Base-by-base conservation (phyloP, 1,284 basidiomycete species). In the Blastosporella zonata region DNA sequence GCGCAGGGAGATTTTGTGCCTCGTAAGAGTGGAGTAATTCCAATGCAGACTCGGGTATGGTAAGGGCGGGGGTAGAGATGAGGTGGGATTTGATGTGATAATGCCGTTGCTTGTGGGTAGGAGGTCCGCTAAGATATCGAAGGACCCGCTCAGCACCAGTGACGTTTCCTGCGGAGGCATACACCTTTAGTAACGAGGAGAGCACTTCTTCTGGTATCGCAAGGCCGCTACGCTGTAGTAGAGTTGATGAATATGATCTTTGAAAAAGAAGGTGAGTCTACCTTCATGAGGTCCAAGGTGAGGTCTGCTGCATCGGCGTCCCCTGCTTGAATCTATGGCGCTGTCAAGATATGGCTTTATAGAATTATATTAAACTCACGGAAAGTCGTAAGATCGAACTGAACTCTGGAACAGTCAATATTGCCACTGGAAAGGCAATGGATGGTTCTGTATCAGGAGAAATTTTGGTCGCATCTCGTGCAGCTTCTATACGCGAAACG, bases 11-110 rank as follows among this genome's bases (percentile, higher is more conserved):
- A n/a, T 70, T 73, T 46, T 74, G 73, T 0, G 66, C 60, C 62
- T 90, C 87, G 57, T 89, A 88, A 1, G 72, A 62, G 53, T 90
- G 87, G 6, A 91, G 72, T 23, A 83, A 62, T 0, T 70, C 61
- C 6, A 90, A 72, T 0, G 86, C 85, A 2, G 70, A 60, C 0
- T 70, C 68, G 3, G 86, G 84, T 37, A 86, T 70, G 2, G 60
- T 64, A 20, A 67, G 59, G 1, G 62, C 56, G 0, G 71, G 66
- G 6, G 70, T 63, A 4, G 75, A 66, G 27, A 66, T 67, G 20
- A 87, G 59, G 57, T 87, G 75, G 0, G 79, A 70, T 62, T 81
- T 81, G 52, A 90, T 65, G 53, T 88, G 86, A 6, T 87, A 70
- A 59, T 90, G 81, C 2, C 81, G 78, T 53, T 87, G 85, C 2